Evolutionary conservation across 441 rosid species (phyloP).

Genomic region (Populus hybrid): DNA sequence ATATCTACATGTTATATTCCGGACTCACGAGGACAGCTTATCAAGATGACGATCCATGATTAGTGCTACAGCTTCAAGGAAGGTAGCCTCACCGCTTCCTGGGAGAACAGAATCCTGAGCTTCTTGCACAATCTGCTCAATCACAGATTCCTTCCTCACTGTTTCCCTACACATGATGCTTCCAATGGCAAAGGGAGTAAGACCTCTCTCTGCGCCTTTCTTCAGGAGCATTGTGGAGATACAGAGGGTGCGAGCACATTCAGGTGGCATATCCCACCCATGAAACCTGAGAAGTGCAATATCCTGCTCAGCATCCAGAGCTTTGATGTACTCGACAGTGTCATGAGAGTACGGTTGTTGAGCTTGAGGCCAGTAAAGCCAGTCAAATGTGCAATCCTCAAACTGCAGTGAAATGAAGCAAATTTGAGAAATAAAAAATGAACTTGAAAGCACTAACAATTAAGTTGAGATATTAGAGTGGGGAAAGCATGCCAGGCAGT

Average conservation of each 20-base stretch:
- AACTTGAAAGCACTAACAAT: not conserved
- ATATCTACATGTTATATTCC: conserved; percentile 4
- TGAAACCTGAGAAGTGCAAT: conserved; percentile 51
- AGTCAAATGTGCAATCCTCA: conserved; percentile 80
- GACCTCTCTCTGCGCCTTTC: conserved; percentile 61
- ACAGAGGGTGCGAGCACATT: conserved; percentile 44
- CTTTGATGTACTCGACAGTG: conserved; percentile 49
- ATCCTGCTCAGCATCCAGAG: conserved; percentile 55
- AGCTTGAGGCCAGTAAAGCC: conserved; percentile 91
- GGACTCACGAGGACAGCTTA: conserved; percentile 11
- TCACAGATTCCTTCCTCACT: conserved; percentile 44
- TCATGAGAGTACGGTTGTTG: conserved; percentile 49
- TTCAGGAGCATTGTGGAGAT: conserved; percentile 72
- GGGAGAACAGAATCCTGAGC: conserved; percentile 44
- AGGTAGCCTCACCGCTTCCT: conserved; percentile 46
- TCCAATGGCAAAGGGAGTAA: conserved; percentile 63
- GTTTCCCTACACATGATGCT: conserved; percentile 70
- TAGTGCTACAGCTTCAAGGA: conserved; percentile 39
- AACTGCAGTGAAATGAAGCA: conserved; percentile 38
- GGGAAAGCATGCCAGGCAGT: not conserved
- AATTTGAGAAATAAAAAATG: not conserved
- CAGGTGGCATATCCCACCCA: conserved; percentile 56
- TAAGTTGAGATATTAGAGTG: not conserved
- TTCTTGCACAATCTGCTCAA: conserved; percentile 55
- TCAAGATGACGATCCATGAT: conserved; percentile 55